These are phyloP conservation scores for Mercurialis annua DNA, from an alignment of 345 rosid species.

Conservation along the genomic window DNA sequence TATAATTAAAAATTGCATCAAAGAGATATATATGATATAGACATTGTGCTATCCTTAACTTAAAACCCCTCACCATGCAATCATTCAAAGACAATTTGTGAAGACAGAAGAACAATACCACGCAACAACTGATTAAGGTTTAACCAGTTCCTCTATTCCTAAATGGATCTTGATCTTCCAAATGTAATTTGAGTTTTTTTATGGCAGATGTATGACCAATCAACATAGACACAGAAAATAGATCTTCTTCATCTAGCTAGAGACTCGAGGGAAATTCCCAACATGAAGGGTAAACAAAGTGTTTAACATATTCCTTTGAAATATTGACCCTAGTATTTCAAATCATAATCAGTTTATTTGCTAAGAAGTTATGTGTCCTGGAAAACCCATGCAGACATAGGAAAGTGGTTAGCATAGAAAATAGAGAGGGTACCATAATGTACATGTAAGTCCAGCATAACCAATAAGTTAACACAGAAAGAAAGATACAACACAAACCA, in stretches of 20 bases:
- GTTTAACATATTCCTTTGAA: not conserved
- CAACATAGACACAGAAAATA: not conserved
- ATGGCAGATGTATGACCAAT: not conserved
- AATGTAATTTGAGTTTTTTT: not conserved
- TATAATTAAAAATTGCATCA: not conserved
- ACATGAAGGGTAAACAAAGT: not conserved
- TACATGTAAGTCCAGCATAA: not conserved
- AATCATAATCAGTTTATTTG: not conserved
- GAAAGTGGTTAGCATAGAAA: not conserved
- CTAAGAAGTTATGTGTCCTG: not conserved
- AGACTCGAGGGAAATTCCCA: not conserved
- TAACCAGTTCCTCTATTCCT: not conserved
- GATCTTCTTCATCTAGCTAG: not conserved
- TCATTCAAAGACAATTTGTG: not conserved
- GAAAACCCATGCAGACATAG: not conserved
- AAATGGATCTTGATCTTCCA: not conserved
- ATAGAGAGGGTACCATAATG: no score
- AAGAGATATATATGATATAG: conserved; percentile 4
- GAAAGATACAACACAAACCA: not conserved
- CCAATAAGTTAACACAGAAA: not conserved
- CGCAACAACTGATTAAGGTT: not conserved
- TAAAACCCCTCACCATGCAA: not conserved
- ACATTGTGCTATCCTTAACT: not conserved
- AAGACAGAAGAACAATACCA: not conserved
- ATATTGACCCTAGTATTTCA: not conserved